Evolutionary conservation across 345 rosid species (phyloP), one percentile per base, ranked within the genome.

Genomic region (Dimocarpus longan): DNA sequence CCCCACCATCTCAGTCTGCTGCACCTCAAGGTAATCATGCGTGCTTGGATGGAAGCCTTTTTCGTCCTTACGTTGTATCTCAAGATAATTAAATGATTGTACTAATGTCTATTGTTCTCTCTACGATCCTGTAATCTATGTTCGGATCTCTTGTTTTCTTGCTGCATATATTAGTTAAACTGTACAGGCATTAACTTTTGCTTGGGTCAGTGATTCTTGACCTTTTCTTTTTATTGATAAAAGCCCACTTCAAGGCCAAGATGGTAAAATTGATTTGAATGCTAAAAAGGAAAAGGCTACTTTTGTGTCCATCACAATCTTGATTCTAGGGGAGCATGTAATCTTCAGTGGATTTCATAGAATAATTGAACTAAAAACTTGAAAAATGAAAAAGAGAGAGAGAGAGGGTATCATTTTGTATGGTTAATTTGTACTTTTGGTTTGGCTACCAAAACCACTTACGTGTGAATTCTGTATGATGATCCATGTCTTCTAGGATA

Each of bases 1-100:
- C 98, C 66, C 98, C 99, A 10, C 82, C 99, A 3, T 95, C 96
- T 62, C 99, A 93, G 21, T 95, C 99, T 3, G 91, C 60, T 56
- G 79, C 85, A 16, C 85, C 86, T 46, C 42, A 32, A 69, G 50
- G 21, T 52, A n/a, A n/a, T 26, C 28, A 26, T 26, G 28, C 63
- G 11, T 71, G 73, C 28, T 70, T 16, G 59, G 59, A 15, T 54
- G n/a, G 2, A 54, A 54, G 19, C 19, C 57, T 52, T 52, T 52
- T 48, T 48, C 0, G 1, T 48, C 13, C 16, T 11, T 48, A 11
- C 18, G 13, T 12, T 48, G 12, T 12, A 11, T 3, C 57, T 15
- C 46, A 66, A 16, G 70, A 66, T 12, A 24, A n/a, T 68, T 68
- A 10, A 1, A 13, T 68, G 54, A 42, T n/a, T 59, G 16, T 18